Base-by-base conservation (phyloP, 2,329 filamentous ascomycete genomes). In the Sclerotinia glacialis region DNA sequence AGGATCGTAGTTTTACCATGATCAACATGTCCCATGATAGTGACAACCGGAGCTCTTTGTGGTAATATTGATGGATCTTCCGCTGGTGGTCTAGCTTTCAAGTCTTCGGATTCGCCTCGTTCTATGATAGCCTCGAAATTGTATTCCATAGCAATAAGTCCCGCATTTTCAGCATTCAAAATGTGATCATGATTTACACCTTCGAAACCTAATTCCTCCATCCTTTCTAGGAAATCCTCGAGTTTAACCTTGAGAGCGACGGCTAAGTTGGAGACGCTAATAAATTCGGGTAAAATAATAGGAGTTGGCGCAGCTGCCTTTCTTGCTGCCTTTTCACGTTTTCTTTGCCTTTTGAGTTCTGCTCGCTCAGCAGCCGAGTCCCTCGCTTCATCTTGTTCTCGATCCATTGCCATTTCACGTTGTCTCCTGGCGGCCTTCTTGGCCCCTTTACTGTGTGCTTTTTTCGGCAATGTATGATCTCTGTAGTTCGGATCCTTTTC, bases 11-110 rank as follows among this genome's bases (percentile, higher is more conserved):
- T 99, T 81, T 99, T 99, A 64, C 95, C 95, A 77, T 99, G 95
- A 76, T 99, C 96, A 73, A 99, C 95, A 71, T 99, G 95, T 2
- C 95, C 95, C 96, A 99, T 99, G 75, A 99, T 99, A 0, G 96
- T 98, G 49, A 99, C 93, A 46, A 99, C 92, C 0, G 95, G 96
- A 9, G 95, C 94, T 21, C 96, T 86, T 44, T 81, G 78, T 2
- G 93, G 92, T 9, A 97, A 78, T 18, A 78, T 72, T 0, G 89
- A 86, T 59, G 81, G 84, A 76, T 94, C 91, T 73, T 88, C 87
- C 11, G 86, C 85, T 34, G 83, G 80, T 1, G 92, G 89, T 14
- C 88, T 85, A 31, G 90, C 84, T 69, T 84, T 85, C 49, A 99
- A 79, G 77, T 99, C 94, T 54, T 87, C 81, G 1, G 80, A 77